phyloP scores from a whole-genome alignment of 805 yeast genomes.

The Teunomyces lycoperdinae region DNA sequence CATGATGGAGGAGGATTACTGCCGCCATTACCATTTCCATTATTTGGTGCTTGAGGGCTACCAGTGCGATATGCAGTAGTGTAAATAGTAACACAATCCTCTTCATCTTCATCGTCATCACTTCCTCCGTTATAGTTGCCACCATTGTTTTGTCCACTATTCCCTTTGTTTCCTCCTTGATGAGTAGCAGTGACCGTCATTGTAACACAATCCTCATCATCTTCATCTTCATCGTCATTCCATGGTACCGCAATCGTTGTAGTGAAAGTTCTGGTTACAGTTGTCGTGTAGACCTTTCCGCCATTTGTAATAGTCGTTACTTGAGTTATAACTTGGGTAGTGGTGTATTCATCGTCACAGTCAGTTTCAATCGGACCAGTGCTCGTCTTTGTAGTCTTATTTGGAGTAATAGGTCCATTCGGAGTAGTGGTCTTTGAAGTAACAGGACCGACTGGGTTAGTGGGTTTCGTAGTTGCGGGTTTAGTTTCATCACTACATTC shows the following conservation, averaged over 20 bases:
- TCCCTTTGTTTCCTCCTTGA: constrained; percentile 2
- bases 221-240: constrained; percentile 9
- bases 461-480: background rate
- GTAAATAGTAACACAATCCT: constrained; percentile 6
- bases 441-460: background rate
- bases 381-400: background rate
- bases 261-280: background rate
- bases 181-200: constrained; percentile 1
- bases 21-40: constrained; percentile 2
- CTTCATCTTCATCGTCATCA: constrained; percentile 7
- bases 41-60: constrained; percentile 1
- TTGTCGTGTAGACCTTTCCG: background rate
- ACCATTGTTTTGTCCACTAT: constrained; percentile 4
- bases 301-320: background rate
- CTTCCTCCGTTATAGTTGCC: constrained; percentile 1
- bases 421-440: background rate
- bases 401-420: background rate
- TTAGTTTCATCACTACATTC: constrained; percentile 8
- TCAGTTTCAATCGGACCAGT: constrained; percentile 3
- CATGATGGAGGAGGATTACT: constrained; percentile 11
- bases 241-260: constrained; percentile 2
- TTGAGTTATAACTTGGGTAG: constrained; percentile 2
- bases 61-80: constrained; percentile 10
- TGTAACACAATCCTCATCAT: constrained; percentile 7
- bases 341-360: background rate